phyloP scores from a whole-genome alignment of 2,329 filamentous ascomycete genomes.

The Fusarium sp. region DNA sequence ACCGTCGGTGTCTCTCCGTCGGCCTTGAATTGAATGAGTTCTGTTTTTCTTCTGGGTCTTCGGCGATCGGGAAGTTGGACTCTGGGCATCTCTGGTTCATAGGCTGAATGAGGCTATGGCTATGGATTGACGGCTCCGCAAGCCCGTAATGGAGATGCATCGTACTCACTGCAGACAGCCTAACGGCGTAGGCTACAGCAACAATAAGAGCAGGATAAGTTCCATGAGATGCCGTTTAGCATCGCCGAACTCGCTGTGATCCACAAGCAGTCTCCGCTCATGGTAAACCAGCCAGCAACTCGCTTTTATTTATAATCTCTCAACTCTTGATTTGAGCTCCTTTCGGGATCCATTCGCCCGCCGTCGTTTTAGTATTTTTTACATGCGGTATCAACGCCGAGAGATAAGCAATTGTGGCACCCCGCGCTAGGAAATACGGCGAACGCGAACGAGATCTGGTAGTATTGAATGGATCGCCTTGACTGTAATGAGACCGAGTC shows the following conservation, averaged over 20 bases:
- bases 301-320: constrained; percentile 49
- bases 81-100: constrained; percentile 25
- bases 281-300: constrained; percentile 27
- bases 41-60: constrained; percentile 14
- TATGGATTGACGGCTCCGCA: constrained; percentile 39
- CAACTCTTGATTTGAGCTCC: constrained; percentile 43
- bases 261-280: constrained; percentile 40
- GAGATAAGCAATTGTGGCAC: constrained; percentile 44
- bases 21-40: constrained; percentile 7
- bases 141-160: constrained; percentile 23
- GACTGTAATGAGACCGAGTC: constrained; percentile 30
- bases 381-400: constrained; percentile 20
- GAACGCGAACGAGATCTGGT: constrained; percentile 25
- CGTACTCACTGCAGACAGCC: constrained; percentile 1
- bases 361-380: constrained; percentile 27
- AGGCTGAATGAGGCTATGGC: constrained; percentile 19
- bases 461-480: constrained; percentile 3
- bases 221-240: constrained; percentile 26
- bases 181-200: background rate
- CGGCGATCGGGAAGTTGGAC: constrained; percentile 37
- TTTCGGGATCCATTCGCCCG: constrained; percentile 34
- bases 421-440: constrained; percentile 40
- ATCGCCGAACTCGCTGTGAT: constrained; percentile 45
- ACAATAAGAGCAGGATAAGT: background rate
- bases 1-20: constrained; percentile 32